These are phyloP conservation scores for Hypholoma sublateritium DNA, from an alignment of 768 basidiomycete genomes.

Conservation along the genomic window DNA sequence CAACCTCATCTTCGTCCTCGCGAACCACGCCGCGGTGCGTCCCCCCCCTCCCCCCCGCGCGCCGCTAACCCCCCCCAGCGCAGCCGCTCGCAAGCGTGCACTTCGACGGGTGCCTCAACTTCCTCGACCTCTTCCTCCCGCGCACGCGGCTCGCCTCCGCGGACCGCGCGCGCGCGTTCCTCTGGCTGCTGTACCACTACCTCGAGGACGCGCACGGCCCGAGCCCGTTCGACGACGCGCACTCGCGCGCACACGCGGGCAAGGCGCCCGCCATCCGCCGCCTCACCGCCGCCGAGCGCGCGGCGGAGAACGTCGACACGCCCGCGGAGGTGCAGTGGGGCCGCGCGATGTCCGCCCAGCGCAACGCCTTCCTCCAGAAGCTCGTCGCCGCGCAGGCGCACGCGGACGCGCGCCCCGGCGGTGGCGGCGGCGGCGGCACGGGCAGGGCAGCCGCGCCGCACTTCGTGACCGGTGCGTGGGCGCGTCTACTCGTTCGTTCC, in stretches of 20 bases:
- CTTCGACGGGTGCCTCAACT: conserved; percentile 74
- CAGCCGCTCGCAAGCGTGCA: conserved; percentile 65
- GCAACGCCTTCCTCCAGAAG: conserved; percentile 70
- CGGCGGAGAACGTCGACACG: conserved; percentile 76
- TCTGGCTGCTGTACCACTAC: conserved; percentile 85
- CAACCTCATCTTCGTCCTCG: conserved; percentile 82
- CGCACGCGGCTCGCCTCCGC: conserved; percentile 62
- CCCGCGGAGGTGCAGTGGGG: conserved; percentile 80
- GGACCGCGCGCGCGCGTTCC: conserved; percentile 75
- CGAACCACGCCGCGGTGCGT: conserved; percentile 74
- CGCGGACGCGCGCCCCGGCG: not conserved
- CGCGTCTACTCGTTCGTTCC: not conserved
- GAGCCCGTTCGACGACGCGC: conserved; percentile 79
- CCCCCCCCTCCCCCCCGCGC: conserved; percentile 1
- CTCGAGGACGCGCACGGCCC: conserved; percentile 60
- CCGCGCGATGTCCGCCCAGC: conserved; percentile 64
- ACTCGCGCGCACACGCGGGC: conserved; percentile 51
- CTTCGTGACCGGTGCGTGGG: conserved; percentile 42
- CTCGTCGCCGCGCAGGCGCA: conserved; percentile 47
- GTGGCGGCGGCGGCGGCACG: conserved; percentile 48
- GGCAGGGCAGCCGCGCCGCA: conserved; percentile 39
- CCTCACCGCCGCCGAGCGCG: conserved; percentile 54
- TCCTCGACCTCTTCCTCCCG: conserved; percentile 84
- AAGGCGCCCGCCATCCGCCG: conserved; percentile 64
- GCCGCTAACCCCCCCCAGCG: conserved; percentile 7